Evolutionary conservation across 257 asterid species (phyloP), one percentile per base, ranked within the genome.

Genomic region (Phtheirospermum japonicum): DNA sequence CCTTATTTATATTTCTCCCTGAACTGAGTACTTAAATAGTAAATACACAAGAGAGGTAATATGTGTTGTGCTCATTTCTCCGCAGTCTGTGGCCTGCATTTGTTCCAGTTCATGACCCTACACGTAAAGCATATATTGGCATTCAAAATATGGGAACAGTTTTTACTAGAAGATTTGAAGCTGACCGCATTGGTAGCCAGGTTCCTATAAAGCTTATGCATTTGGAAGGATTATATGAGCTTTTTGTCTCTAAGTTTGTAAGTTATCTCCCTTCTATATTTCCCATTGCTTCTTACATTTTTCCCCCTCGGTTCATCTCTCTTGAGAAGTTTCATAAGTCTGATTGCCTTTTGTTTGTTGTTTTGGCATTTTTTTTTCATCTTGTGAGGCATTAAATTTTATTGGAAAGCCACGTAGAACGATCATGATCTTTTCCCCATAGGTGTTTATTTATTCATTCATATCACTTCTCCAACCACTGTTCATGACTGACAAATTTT

Each of bases 61-160:
- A 46, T 16, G 26, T 37, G 60, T 62, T 68, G 60, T 61, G 59
- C 43, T 76, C 58, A 59, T 63, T 48, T 16, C 16, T 46, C 65
- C 84, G 85, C 94, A 93, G 99, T 81, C 72, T 83, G 74, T 85
- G 95, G 97, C 97, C 99, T 64, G 97, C 97, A 59, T 93, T 93
- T 87, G 99, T 93, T 69, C 99, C 99, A n/a, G 97, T 89, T 70
- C 97, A 93, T 42, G 96, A 83, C 75, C 95, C 99, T 68, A 86
- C 97, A 4, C 96, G 97, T 58, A 85, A 75, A 79, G 91, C 99
- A 66, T 89, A 83, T 71, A 93, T 93, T 58, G 99, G 99, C 50
- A 89, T 93, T 71, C 99, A 93, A 80, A 93, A 82, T 74, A 87
- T 85, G 95, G 99, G 96, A 73, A 89, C 97, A 20, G 83, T 87